Percentiles rank a stretch among this genome's conserved stretches.
These are phyloP conservation scores for Pterula multifida DNA, from an alignment of 1,284 basidiomycete species.

Conservation along the genomic window DNA sequence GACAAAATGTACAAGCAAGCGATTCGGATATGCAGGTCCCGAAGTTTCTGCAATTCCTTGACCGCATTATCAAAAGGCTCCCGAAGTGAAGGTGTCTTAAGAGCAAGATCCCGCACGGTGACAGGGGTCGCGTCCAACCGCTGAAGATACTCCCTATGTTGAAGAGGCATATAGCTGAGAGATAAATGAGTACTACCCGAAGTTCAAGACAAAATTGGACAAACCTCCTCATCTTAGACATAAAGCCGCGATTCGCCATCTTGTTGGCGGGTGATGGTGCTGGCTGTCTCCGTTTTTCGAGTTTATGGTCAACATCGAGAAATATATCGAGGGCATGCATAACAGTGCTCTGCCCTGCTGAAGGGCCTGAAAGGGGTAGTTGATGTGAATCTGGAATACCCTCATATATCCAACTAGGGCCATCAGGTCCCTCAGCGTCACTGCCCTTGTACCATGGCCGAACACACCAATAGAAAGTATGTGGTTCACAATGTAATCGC, in stretches of 20 bases:
- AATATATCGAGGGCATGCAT: conserved; percentile 80
- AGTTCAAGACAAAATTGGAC: not conserved
- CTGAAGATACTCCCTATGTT: conserved; percentile 55
- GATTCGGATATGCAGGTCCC: conserved; percentile 83
- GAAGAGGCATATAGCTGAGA: conserved; percentile 54
- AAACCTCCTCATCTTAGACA: conserved; percentile 67
- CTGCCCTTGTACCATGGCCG: conserved; percentile 93
- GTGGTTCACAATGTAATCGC: conserved; percentile 70
- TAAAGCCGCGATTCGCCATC: conserved; percentile 58
- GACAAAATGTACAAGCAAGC: conserved; percentile 79
- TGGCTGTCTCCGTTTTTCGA: conserved; percentile 60
- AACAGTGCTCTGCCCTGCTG: conserved; percentile 87
- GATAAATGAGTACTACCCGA: not conserved
- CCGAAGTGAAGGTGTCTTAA: conserved; percentile 39
- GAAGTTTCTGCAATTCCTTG: conserved; percentile 65
- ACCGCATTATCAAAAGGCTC: conserved; percentile 76
- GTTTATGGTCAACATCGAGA: conserved; percentile 74
- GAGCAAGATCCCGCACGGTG: conserved; percentile 48
- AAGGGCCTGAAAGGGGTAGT: conserved; percentile 75
- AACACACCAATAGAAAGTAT: conserved; percentile 83
- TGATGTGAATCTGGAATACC: conserved; percentile 50
- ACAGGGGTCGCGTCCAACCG: conserved; percentile 36
- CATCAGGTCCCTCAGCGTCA: conserved; percentile 41
- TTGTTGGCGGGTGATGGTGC: conserved; percentile 54
- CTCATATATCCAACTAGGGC: conserved; percentile 74